A percentile compares a stretch with the other conserved stretches of the same genome.
Evolutionary conservation across 208 protist genomes (phyloP).

Genomic region (Naegleria gruberi): DNA sequence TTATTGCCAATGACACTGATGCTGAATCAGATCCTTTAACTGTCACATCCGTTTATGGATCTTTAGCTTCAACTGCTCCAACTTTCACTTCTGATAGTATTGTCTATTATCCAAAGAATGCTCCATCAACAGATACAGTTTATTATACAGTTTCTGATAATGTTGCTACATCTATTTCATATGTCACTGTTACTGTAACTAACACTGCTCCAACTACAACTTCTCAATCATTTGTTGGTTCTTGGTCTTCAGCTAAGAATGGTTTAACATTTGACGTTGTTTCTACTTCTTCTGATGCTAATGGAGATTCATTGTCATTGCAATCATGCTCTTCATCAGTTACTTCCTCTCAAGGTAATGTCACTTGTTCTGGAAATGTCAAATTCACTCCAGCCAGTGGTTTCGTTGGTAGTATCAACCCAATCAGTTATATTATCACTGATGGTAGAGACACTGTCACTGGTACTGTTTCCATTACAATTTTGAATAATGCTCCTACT

Average conservation of each 20-base stretch:
- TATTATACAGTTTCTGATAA: not conserved
- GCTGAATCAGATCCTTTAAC: not conserved
- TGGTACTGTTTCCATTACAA: not conserved
- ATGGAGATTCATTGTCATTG: not conserved
- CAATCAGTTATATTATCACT: not conserved
- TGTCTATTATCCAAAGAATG: not conserved
- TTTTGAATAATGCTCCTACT: not conserved
- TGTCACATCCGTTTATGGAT: not conserved
- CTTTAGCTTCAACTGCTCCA: not conserved
- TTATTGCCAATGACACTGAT: conserved; percentile 3
- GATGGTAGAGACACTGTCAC: not conserved
- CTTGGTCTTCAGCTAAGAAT: not conserved
- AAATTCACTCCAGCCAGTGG: not conserved
- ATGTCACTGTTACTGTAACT: not conserved
- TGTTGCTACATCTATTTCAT: not conserved
- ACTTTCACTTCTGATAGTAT: not conserved
- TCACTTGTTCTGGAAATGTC: not conserved
- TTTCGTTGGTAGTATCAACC: not conserved
- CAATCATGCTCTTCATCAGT: not conserved
- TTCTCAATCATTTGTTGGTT: not conserved
- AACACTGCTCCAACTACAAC: not conserved
- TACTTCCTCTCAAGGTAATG: not conserved
- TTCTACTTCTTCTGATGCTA: not conserved
- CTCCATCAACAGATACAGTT: not conserved
- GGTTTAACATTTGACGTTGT: too few relatives aligned